Percentiles rank a stretch among this genome's conserved stretches.
These are phyloP conservation scores for Xylariales sp. DNA, from an alignment of 2,329 filamentous ascomycete genomes.

Conservation along the genomic window DNA sequence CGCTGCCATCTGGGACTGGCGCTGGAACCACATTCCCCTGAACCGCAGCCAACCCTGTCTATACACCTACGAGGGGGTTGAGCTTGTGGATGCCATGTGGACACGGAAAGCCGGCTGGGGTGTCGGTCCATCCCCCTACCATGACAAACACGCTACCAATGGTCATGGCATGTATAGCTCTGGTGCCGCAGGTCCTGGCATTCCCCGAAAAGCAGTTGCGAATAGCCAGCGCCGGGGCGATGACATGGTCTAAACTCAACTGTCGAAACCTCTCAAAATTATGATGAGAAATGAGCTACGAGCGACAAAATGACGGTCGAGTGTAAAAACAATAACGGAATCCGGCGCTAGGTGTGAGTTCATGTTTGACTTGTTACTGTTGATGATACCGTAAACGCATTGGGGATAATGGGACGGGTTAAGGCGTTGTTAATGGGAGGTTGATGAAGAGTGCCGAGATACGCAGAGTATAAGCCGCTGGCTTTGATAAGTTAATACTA, in stretches of 20 bases:
- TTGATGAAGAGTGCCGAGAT: neutral
- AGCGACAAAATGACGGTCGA: neutral
- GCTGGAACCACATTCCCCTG: constrained; percentile 73
- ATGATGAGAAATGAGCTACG: constrained; percentile 3
- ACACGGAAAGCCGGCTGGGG: constrained; percentile 73
- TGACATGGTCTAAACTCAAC: constrained; percentile 43
- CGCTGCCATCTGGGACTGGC: constrained; percentile 74
- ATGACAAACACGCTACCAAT: constrained; percentile 41
- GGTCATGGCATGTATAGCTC: constrained; percentile 25
- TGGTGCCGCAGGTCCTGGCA: constrained; percentile 25
- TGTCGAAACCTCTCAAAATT: neutral
- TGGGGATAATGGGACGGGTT: neutral
- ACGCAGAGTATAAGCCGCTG: neutral
- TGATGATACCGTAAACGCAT: constrained; percentile 3
- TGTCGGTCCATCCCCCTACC: constrained; percentile 51
- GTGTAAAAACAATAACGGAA: neutral
- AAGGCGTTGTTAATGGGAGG: neutral
- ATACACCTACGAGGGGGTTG: constrained; percentile 57
- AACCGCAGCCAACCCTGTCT: constrained; percentile 67
- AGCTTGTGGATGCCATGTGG: constrained; percentile 66
- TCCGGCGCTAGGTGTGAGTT: neutral
- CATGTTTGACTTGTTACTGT: neutral
- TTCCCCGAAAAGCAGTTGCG: constrained; percentile 43
- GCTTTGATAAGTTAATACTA: neutral
- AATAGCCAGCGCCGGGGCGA: constrained; percentile 37